phyloP scores from a whole-genome alignment of 179 eudicot species.

The Silene coronaria region DNA sequence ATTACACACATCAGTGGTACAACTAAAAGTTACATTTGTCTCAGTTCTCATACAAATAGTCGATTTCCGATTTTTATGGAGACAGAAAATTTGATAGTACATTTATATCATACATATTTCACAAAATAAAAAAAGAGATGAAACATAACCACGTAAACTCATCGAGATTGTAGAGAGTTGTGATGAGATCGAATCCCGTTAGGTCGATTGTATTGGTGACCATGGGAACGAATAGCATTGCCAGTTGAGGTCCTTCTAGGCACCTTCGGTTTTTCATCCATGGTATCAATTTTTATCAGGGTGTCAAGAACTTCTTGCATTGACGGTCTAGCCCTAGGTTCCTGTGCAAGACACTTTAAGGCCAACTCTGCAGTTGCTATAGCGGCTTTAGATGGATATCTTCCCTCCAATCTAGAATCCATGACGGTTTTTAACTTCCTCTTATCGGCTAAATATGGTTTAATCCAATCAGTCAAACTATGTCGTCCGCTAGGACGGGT shows the following conservation, averaged over 20 bases:
- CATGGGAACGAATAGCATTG: conserved; percentile 26
- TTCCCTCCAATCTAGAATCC: conserved; percentile 61
- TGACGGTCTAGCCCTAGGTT: conserved; percentile 60
- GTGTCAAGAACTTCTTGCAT: conserved; percentile 69
- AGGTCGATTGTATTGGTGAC: conserved; percentile 16
- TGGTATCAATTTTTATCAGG: conserved; percentile 39
- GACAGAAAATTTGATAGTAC: neutral
- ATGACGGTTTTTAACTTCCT: conserved; percentile 60
- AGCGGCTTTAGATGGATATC: conserved; percentile 65
- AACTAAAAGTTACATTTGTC: neutral
- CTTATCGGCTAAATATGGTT: conserved; percentile 52
- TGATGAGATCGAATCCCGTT: conserved; percentile 21
- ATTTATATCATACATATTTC: neutral
- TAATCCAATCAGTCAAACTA: conserved; percentile 57
- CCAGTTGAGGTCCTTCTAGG: conserved; percentile 28
- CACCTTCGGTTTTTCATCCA: conserved; percentile 43
- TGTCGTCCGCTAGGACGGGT: conserved; percentile 53
- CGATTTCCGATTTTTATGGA: neutral
- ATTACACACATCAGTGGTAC: conserved; percentile 5
- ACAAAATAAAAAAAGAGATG: neutral
- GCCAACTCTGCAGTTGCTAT: conserved; percentile 55
- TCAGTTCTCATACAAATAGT: neutral
- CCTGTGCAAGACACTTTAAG: conserved; percentile 55
- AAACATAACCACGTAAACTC: neutral
- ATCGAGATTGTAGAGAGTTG: conserved; percentile 23